These are phyloP conservation scores for Amaranthus hypochondriacus DNA, from an alignment of 148 eudicot species.

Conservation along the genomic window DNA sequence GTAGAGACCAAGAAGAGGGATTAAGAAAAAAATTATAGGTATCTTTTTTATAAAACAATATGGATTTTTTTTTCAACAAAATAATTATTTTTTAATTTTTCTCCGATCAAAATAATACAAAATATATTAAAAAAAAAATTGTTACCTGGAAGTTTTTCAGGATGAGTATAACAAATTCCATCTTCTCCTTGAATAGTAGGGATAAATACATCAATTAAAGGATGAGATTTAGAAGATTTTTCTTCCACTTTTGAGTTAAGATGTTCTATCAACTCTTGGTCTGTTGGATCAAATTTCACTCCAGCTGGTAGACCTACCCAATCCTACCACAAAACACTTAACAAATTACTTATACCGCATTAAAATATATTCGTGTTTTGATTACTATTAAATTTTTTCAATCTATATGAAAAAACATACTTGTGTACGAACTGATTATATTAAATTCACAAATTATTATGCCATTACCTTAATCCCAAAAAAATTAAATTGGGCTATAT, in stretches of 20 bases:
- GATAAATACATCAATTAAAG: slow-evolving; percentile 92
- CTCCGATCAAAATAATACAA: neutral
- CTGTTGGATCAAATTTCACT: slow-evolving; percentile 99
- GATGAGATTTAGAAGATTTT: slow-evolving; percentile 75
- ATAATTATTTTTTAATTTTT: neutral
- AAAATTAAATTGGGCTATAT: no score
- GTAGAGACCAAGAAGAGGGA: no score
- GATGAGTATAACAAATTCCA: slow-evolving; percentile 99
- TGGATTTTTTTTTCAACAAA: no score
- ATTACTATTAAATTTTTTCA: no score
- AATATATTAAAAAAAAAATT: neutral
- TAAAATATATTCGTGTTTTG: neutral
- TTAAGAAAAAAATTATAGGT: neutral
- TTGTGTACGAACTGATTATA: no score
- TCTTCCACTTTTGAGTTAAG: slow-evolving; percentile 87
- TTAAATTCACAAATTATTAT: no score
- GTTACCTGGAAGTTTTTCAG: slow-evolving; percentile 96
- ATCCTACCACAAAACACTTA: slow-evolving; percentile 40
- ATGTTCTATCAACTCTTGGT: slow-evolving; percentile 96
- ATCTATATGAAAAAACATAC: no score
- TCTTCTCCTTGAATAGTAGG: slow-evolving; percentile 98
- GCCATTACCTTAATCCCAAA: no score
- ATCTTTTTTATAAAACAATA: no score
- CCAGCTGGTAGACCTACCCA: slow-evolving; percentile 99
- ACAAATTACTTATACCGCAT: slow-evolving; percentile 11